Base-by-base conservation (phyloP, 345 rosid genomes). In the Bruguiera parviflora region DNA sequence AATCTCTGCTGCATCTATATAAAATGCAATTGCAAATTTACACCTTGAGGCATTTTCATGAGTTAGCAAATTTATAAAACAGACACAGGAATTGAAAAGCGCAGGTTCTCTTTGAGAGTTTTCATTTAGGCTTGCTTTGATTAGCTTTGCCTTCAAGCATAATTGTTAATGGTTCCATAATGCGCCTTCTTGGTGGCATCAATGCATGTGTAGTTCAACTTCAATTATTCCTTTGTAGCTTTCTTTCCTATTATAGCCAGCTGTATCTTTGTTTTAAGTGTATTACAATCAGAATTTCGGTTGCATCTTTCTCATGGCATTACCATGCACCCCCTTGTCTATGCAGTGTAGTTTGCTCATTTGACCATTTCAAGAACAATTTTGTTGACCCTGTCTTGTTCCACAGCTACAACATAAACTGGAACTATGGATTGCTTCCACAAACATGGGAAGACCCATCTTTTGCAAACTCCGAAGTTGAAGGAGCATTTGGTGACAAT, bases 371-470 rank as follows among this genome's bases (percentile, higher is more conserved):
- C 9, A 56, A 56, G 28, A 56, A 9, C 22, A 15, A 24, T 56
- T 56, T 25, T 27, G 19, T 24, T 43, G 18, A 8, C 29, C 18
- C 28, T 22, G 63, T 64, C 61, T 27, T 51, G 33, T 52, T 43
- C 5, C 63, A 56, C 79, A 92, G 97, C 71, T 92, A 92, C 81
- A 96, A 90, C 71, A 95, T 95, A 77, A 82, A 92, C 77, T 92
- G 98, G 99, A 95, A 95, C 79, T 92, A 95, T 74, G 99, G 99
- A 60, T 74, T 95, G 83, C 96, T 92, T 82, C 98, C 96, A 49
- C 97, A 96, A 77, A 96, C 99, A 77, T 96, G 99, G 98, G 99
- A 96, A 83, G 99, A 96, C 77, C 99, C 99, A 56, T 74, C 96
- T 70, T 66, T 78, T 2, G 88, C 96, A 19, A 90, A 96, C 68